These are phyloP conservation scores for Leucocoprinus gongylophorus DNA, from an alignment of 1,284 basidiomycete genomes.

Conservation along the genomic window DNA sequence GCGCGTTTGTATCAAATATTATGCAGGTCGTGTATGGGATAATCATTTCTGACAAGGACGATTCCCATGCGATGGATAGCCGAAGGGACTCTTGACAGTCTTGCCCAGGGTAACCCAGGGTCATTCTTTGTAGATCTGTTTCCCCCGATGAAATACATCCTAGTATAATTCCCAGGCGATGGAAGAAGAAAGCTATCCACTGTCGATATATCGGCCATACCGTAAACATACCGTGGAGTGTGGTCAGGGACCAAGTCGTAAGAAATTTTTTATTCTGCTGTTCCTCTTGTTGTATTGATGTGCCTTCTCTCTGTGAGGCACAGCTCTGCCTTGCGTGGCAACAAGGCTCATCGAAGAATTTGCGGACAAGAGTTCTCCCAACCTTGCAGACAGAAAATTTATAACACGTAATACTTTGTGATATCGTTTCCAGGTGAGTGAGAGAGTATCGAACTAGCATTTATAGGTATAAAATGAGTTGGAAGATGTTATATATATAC, in stretches of 20 bases:
- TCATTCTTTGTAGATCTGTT: conserved; percentile 21
- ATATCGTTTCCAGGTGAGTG: conserved; percentile 14
- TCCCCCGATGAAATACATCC: conserved; percentile 20
- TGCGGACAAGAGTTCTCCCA: conserved; percentile 6
- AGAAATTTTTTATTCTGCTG: conserved; percentile 17
- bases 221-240: neutral
- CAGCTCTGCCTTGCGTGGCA: conserved; percentile 7
- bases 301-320: conserved; percentile 16
- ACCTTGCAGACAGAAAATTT: conserved; percentile 4
- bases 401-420: conserved; percentile 10
- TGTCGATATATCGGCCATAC: conserved; percentile 7
- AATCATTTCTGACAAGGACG: conserved; percentile 6
- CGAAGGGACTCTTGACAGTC: conserved; percentile 10
- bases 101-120: conserved; percentile 15
- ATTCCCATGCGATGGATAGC: conserved; percentile 16
- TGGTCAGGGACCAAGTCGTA: conserved; percentile 6
- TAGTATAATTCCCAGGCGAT: conserved; percentile 20
- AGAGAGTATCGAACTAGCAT: no score
- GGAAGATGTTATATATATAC: no score
- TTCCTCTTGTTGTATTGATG: neutral
- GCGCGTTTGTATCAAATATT: conserved; percentile 12
- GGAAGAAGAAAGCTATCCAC: conserved; percentile 16
- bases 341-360: conserved; percentile 10
- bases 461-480: no score
- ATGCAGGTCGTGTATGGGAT: conserved; percentile 20